Conservation (phyloP, 139 green algal genomes). For the Nannochloris sp. region DNA sequence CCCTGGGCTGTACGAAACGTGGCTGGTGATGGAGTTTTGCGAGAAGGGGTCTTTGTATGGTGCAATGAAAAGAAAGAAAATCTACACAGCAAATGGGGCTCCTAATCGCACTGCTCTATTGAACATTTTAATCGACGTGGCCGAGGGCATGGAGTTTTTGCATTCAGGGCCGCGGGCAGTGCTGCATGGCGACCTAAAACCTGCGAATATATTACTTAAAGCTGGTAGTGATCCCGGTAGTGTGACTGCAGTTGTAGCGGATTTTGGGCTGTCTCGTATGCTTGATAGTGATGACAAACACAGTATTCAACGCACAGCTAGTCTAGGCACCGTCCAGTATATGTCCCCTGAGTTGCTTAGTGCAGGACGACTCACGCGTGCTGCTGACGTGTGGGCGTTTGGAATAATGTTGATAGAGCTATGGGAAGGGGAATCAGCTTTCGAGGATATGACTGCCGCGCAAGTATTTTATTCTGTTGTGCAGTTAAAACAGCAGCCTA, state of each 20-base stretch:
- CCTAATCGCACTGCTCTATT: not conserved
- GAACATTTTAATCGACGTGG: slow-evolving; percentile 6
- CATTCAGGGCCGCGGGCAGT: not conserved
- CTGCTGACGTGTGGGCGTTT: not conserved
- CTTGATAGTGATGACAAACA: not conserved
- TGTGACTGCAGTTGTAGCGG: not conserved
- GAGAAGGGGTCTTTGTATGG: not conserved
- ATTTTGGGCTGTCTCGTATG: slow-evolving; percentile 14
- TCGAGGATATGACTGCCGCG: not conserved
- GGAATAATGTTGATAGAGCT: not conserved
- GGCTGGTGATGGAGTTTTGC: slow-evolving; percentile 11
- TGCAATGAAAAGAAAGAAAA: not conserved
- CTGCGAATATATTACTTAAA: slow-evolving; percentile 10
- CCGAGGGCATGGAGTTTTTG: slow-evolving; percentile 1
- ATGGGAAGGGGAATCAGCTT: not conserved
- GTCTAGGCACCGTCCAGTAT: slow-evolving; percentile 4
- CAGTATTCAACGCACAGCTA: slow-evolving; percentile 1
- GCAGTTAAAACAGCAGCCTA: too few relatives aligned
- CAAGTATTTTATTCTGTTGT: not conserved
- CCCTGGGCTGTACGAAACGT: slow-evolving; percentile 1
- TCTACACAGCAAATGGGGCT: not conserved
- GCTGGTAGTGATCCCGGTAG: not conserved
- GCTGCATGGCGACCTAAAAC: slow-evolving; percentile 4
- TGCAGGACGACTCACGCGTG: not conserved
- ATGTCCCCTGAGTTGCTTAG: slow-evolving; percentile 2